phyloP scores from a whole-genome alignment of 2,329 filamentous ascomycete species.

The Exophiala calicioides region DNA sequence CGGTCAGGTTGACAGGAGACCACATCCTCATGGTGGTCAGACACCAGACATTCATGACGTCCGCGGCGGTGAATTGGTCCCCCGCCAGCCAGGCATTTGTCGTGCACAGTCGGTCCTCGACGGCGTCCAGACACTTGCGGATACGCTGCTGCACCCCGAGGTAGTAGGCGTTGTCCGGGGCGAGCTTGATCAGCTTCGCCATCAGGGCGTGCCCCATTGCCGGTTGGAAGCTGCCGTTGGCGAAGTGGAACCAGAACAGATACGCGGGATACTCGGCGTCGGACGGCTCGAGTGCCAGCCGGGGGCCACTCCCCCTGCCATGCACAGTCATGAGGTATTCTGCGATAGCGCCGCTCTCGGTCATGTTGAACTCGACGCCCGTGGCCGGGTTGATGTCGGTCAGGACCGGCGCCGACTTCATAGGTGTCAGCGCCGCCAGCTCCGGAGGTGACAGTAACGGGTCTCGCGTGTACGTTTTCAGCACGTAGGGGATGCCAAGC shows the following conservation, averaged over 20 bases:
- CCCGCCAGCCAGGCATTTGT: slow-evolving; percentile 60
- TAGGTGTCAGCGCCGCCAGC: slow-evolving; percentile 50
- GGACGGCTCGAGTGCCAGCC: slow-evolving; percentile 48
- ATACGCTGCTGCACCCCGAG: slow-evolving; percentile 40
- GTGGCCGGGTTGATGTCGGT: slow-evolving; percentile 48
- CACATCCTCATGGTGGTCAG: slow-evolving; percentile 64
- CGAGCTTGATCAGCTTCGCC: slow-evolving; percentile 37
- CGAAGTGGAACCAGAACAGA: slow-evolving; percentile 66
- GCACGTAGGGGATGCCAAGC: slow-evolving; percentile 56
- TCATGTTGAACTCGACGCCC: slow-evolving; percentile 45
- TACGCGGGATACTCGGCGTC: slow-evolving; percentile 60
- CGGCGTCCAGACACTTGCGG: slow-evolving; percentile 41
- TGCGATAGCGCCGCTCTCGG: slow-evolving; percentile 61
- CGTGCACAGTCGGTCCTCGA: slow-evolving; percentile 53
- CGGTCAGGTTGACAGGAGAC: slow-evolving; percentile 44
- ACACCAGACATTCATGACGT: slow-evolving; percentile 63
- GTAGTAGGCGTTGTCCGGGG: slow-evolving; percentile 34
- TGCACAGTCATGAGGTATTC: slow-evolving; percentile 64
- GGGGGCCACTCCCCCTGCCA: slow-evolving; percentile 52
- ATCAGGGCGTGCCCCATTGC: slow-evolving; percentile 43
- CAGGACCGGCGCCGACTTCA: slow-evolving; percentile 62
- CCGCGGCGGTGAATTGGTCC: slow-evolving; percentile 63
- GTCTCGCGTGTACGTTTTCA: slow-evolving; percentile 49
- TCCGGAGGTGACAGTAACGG: slow-evolving; percentile 44
- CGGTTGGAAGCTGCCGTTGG: slow-evolving; percentile 50